Evolutionary conservation across 2,329 filamentous ascomycete genomes (phyloP).

Genomic region (Gaeumannomyces tritici): DNA sequence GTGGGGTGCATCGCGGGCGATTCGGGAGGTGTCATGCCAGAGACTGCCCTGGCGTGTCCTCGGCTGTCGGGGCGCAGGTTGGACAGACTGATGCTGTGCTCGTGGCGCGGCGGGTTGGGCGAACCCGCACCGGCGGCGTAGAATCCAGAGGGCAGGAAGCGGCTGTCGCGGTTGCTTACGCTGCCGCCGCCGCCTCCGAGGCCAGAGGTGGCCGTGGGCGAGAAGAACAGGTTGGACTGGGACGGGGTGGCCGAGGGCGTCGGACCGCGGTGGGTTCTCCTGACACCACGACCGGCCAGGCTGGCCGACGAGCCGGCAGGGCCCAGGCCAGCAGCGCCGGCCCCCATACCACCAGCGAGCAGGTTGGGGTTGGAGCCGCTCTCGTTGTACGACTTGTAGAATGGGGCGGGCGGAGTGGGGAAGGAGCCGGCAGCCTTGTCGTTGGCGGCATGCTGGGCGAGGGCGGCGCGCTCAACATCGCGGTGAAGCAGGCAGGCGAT

Average conservation of each 20-base stretch:
- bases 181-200: constrained; percentile 50
- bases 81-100: constrained; percentile 48
- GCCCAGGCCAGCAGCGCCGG: constrained; percentile 15
- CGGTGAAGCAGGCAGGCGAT: constrained; percentile 88
- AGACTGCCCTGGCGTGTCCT: constrained; percentile 34
- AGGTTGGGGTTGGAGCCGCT: constrained; percentile 45
- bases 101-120: constrained; percentile 34
- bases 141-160: constrained; percentile 85
- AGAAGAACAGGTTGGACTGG: constrained; percentile 80
- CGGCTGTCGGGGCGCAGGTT: constrained; percentile 51
- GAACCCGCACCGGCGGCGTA: constrained; percentile 61
- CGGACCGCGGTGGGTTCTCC: constrained; percentile 42
- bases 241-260: constrained; percentile 48
- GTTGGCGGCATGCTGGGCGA: constrained; percentile 60
- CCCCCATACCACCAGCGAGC: constrained; percentile 22
- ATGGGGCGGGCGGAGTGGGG: constrained; percentile 44
- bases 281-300: constrained; percentile 35
- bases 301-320: background rate
- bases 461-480: constrained; percentile 77
- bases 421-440: constrained; percentile 54
- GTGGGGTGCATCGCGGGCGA: constrained; percentile 48
- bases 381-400: constrained; percentile 53
- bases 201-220: constrained; percentile 71
- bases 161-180: constrained; percentile 56
- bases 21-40: constrained; percentile 44